Conservation (phyloP, 2,329 filamentous ascomycete genomes). For the Penicillium sp. region DNA sequence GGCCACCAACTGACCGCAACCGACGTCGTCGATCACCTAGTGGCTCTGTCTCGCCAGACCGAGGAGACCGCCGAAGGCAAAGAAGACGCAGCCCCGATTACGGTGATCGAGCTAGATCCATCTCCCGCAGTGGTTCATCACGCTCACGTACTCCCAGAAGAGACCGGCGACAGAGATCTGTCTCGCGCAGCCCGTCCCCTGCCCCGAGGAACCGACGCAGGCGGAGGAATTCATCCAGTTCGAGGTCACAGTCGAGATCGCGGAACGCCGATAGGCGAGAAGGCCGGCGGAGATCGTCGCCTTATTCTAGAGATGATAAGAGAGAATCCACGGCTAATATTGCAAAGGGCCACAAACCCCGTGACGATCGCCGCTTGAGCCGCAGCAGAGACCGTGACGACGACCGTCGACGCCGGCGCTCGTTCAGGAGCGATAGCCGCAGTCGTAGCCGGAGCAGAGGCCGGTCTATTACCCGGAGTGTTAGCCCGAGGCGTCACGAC, state of each 20-base stretch:
- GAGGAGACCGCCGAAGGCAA: constrained; percentile 40
- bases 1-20: constrained; percentile 33
- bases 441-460: constrained; percentile 31
- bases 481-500: constrained; percentile 43
- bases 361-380: constrained; percentile 45
- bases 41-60: constrained; percentile 48
- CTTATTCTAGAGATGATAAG: constrained; percentile 47
- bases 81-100: constrained; percentile 45
- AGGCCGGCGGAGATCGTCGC: constrained; percentile 50
- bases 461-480: constrained; percentile 44
- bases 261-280: constrained; percentile 31
- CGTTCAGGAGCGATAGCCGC: constrained; percentile 34
- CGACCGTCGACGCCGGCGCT: constrained; percentile 34
- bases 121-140: constrained; percentile 53
- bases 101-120: constrained; percentile 56
- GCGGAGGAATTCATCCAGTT: constrained; percentile 42
- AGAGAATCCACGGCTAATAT: constrained; percentile 55
- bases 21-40: constrained; percentile 40
- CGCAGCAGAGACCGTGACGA: constrained; percentile 28
- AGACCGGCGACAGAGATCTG: constrained; percentile 47
- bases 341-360: constrained; percentile 50
- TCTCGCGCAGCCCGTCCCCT: constrained; percentile 44
- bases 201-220: constrained; percentile 36
- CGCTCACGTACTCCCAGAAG: constrained; percentile 62
- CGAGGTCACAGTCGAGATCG: constrained; percentile 43